Base-by-base conservation (phyloP, 192 early-diverging fungal species). In the Allomyces macrogynus region DNA sequence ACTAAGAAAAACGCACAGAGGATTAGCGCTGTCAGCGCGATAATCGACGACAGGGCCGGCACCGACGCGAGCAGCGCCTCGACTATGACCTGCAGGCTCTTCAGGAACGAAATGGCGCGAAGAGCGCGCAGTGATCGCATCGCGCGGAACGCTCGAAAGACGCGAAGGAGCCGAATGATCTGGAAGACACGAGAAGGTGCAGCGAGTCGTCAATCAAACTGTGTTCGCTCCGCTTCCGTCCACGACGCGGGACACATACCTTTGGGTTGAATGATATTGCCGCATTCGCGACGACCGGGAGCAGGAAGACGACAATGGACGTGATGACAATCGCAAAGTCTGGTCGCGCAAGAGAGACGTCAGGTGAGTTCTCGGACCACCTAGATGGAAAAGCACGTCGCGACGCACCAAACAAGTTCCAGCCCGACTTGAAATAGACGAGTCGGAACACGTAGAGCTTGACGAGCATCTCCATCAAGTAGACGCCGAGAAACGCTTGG, bases 21-120 rank as follows among this genome's bases (percentile, higher is more conserved):
- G 20, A 72, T 62, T 14, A 73, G 23, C 20, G 60, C 26, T 1
- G 71, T 54, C 23, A 77, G 23, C 1, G 72, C 23, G 4, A 74
- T 44, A 67, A 77, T 77, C 49, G 67, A 72, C 11, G 65, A 49
- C 76, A 77, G 72, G 61, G 76, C 76, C 65, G 70, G 73, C 16
- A 77, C 62, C 14, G 71, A 73, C 24, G 71, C 66, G 23, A 72
- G 65, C 32, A 77, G 64, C 18, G 72, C 73, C 25, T 67, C 60
- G 8, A 77, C 60, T 14, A 77, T 73, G 9, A 75, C 67, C 42
- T 76, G 68, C 14, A 77, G 67, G 5, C 44, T 24, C 26, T 61
- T 40, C 42, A 74, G 65, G 62, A 72, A 73, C 44, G 49, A 68
- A 32, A 74, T 67, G 9, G 70, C 67, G 27, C 71, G 65, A 2